phyloP scores from a whole-genome alignment of 2,329 filamentous ascomycete species.

The Colletotrichum paranaense region DNA sequence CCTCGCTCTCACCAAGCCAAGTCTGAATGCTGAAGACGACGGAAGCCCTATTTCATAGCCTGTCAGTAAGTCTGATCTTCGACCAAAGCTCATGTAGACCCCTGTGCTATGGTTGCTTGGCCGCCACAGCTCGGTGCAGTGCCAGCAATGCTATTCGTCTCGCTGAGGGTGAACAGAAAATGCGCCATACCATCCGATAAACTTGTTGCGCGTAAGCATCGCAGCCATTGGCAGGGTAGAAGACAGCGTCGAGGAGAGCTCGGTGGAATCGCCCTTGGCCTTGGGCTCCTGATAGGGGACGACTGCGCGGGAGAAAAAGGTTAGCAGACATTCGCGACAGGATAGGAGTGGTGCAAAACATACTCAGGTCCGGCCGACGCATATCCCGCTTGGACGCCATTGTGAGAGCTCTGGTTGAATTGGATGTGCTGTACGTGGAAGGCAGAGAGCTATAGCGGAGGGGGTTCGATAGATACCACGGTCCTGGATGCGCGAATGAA shows the following conservation, averaged over 20 bases:
- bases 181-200: slow-evolving; percentile 69
- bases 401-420: slow-evolving; percentile 6
- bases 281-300: slow-evolving; percentile 87
- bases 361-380: slow-evolving; percentile 79
- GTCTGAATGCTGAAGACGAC: slow-evolving; percentile 80
- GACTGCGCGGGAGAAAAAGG: slow-evolving; percentile 61
- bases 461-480: neutral
- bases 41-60: slow-evolving; percentile 67
- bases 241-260: slow-evolving; percentile 77
- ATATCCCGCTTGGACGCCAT: slow-evolving; percentile 82
- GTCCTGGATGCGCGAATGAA: slow-evolving; percentile 19
- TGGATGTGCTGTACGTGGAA: neutral
- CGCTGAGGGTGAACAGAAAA: neutral
- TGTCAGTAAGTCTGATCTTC: slow-evolving; percentile 11
- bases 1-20: slow-evolving; percentile 81
- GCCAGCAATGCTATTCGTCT: neutral
- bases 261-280: slow-evolving; percentile 70
- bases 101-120: neutral
- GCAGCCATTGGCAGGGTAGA: slow-evolving; percentile 95
- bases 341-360: slow-evolving; percentile 42
- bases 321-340: slow-evolving; percentile 18
- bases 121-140: neutral
- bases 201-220: slow-evolving; percentile 93
- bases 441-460: neutral
- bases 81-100: too few relatives aligned